Base-by-base conservation (phyloP, 2,329 filamentous ascomycete genomes). In the Scopulariopsis brevicaulis region DNA sequence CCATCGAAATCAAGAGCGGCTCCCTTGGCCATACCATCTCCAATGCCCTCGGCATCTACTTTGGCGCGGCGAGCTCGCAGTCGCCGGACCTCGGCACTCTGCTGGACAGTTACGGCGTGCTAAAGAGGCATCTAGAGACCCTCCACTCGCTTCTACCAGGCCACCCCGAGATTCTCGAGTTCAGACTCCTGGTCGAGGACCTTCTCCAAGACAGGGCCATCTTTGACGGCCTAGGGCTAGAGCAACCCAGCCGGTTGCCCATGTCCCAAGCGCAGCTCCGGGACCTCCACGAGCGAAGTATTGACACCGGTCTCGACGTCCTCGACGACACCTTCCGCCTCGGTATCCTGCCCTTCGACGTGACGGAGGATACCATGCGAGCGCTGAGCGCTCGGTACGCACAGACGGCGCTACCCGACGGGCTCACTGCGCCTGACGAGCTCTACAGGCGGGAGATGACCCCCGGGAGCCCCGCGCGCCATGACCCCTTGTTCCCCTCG, bases 11-110 rank as follows among this genome's bases (percentile, higher is more conserved):
- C 3, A 59, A 58, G n/a, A 75, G 73, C 58, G 67, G 71, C 40
- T 69, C 69, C 20, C 68, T 76, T 56, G 69, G 72, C 52, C 69
- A 69, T 50, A 72, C 70, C 28, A 66, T 75, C 18, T 73, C 71
- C n/a, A 69, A 71, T 40, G 73, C 70, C 60, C 70, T 75, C 28
- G 55, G 58, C 4, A 56, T 61, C 7, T 43, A 37, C 2, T 10
- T 55, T 6, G 20, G 59, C 37, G 59, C 59, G 1, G 46, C 58
- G 15, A 56, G 58, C 7, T 55, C 60, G 8, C 51, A 62, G 37
- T 59, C 61, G 1, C 60, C 66, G 10, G 60, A 63, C 24, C 64
- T 69, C 14, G 48, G 59, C 43, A 62, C 64, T 4, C 46, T 69
- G 3, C 60, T 69, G 18, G 54, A 54, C 3, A 61, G 65, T 55